These are phyloP conservation scores for Hypoxylon crocopeplum DNA, from an alignment of 495 filamentous ascomycete species.

Conservation along the genomic window DNA sequence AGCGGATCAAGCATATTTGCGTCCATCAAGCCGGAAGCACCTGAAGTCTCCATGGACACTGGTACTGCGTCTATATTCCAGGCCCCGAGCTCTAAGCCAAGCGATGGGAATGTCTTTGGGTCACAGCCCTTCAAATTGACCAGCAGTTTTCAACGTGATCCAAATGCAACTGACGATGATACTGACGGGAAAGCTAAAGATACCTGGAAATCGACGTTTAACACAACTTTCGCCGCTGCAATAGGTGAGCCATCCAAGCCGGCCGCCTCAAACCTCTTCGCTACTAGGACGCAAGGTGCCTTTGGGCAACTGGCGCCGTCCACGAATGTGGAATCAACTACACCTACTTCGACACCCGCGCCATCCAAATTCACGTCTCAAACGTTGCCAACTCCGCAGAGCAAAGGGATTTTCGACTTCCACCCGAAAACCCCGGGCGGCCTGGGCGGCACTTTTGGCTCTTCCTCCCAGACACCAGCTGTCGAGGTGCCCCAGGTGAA, in stretches of 20 bases:
- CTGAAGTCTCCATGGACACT: constrained; percentile 51
- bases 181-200: constrained; percentile 47
- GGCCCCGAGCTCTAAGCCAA: constrained; percentile 51
- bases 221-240: constrained; percentile 59
- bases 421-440: constrained; percentile 30
- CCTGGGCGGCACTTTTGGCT: constrained; percentile 9
- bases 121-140: constrained; percentile 72
- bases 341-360: constrained; percentile 61
- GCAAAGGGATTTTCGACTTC: constrained; percentile 30
- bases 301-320: constrained; percentile 40
- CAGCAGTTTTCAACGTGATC: constrained; percentile 82
- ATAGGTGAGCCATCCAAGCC: constrained; percentile 56
- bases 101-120: constrained; percentile 57
- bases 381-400: constrained; percentile 11
- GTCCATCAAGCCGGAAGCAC: constrained; percentile 46
- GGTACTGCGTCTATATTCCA: constrained; percentile 49
- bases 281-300: constrained; percentile 30
- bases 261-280: constrained; percentile 21
- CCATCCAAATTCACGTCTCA: constrained; percentile 51
- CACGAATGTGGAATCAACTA: constrained; percentile 57
- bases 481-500: constrained; percentile 45
- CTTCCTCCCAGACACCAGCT: constrained; percentile 21
- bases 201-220: constrained; percentile 59
- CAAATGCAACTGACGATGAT: constrained; percentile 66
- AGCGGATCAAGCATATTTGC: constrained; percentile 58